These are phyloP conservation scores for Cyclostephanos invisitatus DNA, from an alignment of 108 stramenopile genomes.

Conservation along the genomic window DNA sequence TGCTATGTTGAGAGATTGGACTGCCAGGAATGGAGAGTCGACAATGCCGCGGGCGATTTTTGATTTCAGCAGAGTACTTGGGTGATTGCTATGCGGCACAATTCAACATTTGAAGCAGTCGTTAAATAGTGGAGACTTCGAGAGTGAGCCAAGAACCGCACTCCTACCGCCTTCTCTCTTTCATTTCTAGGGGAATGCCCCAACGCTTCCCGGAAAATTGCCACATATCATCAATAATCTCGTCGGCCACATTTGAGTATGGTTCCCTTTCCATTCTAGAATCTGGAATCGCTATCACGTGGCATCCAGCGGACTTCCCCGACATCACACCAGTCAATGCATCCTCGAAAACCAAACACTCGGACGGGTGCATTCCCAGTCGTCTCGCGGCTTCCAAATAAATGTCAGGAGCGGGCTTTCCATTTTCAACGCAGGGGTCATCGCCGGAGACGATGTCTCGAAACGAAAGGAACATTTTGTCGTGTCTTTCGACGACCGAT, in stretches of 20 bases:
- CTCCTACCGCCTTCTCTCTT: neutral
- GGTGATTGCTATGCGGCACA: constrained; percentile 32
- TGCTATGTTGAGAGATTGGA: too few species aligned
- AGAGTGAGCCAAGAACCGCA: too few species aligned
- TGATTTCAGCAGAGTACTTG: constrained; percentile 15
- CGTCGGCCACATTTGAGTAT: constrained; percentile 59
- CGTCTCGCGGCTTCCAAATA: constrained; percentile 72
- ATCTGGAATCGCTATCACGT: constrained; percentile 75
- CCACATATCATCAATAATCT: constrained; percentile 57
- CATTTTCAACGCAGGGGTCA: constrained; percentile 64
- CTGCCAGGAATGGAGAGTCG: too few species aligned
- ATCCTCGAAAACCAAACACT: constrained; percentile 87
- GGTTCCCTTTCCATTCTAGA: constrained; percentile 58
- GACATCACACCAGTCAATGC: constrained; percentile 63
- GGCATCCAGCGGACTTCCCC: constrained; percentile 75
- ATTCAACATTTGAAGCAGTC: neutral
- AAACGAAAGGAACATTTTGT: constrained; percentile 60
- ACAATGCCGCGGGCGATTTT: constrained; percentile 5
- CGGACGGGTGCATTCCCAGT: constrained; percentile 59
- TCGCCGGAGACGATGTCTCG: constrained; percentile 68
- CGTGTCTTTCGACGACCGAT: constrained; percentile 30
- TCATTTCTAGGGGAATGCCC: constrained; percentile 45
- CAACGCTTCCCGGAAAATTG: constrained; percentile 66
- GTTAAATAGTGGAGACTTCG: too few species aligned
- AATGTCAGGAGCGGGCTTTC: constrained; percentile 88